Conservation (phyloP, 495 filamentous ascomycete genomes). For the Podospora sp. region DNA sequence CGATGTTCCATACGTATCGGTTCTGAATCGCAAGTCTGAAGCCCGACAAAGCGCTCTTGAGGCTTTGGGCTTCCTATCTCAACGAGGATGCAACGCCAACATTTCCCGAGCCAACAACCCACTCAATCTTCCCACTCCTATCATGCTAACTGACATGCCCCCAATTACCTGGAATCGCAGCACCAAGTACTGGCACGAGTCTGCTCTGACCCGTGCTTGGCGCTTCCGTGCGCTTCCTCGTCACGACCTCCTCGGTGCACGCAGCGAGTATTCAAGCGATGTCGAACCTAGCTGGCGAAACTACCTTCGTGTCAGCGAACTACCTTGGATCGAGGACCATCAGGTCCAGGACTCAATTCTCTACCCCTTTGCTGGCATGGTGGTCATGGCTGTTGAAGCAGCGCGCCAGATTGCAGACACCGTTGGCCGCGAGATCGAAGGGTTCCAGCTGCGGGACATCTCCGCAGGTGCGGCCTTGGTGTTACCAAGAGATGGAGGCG, state of each 20-base stretch:
- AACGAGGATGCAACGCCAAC: constrained; percentile 15
- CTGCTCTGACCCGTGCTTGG: too few species aligned
- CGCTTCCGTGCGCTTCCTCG: constrained; percentile 21
- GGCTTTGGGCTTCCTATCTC: not conserved
- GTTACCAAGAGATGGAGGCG: too few species aligned
- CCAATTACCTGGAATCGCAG: too few species aligned
- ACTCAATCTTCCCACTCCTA: too few species aligned
- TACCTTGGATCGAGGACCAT: constrained; percentile 52
- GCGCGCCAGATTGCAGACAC: constrained; percentile 39
- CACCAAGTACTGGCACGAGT: too few species aligned
- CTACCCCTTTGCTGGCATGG: constrained; percentile 49
- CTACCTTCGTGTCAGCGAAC: constrained; percentile 38
- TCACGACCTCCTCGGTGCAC: constrained; percentile 51
- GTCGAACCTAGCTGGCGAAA: constrained; percentile 45
- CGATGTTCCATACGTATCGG: too few species aligned
- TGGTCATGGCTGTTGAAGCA: constrained; percentile 45
- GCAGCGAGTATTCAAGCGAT: constrained; percentile 35
- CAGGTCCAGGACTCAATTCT: constrained; percentile 37
- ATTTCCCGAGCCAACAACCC: not conserved
- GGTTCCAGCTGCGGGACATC: too few species aligned
- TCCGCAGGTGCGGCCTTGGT: too few species aligned
- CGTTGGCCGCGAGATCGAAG: not conserved
- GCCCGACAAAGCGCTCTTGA: not conserved
- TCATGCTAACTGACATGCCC: too few species aligned
- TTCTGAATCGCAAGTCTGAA: not conserved